A percentile compares a stretch with the other conserved stretches of the same genome.
Evolutionary conservation across 106 monocot genomes (phyloP).

Genomic region (Triglochin maritima): DNA sequence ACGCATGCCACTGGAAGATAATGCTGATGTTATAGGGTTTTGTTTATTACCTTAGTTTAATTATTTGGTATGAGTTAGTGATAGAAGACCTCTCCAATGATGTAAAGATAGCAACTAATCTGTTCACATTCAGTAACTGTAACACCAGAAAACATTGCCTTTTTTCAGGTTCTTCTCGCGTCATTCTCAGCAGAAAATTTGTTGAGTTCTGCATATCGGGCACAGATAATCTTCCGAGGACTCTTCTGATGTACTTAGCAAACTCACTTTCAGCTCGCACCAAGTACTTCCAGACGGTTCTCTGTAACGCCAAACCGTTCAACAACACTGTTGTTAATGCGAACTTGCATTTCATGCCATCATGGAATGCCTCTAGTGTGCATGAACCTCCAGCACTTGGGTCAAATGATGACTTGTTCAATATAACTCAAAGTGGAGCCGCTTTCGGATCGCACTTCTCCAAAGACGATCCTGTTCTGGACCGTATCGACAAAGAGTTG

Average conservation of each 20-base stretch:
- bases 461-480: conserved; percentile 39
- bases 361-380: conserved; percentile 12
- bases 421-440: conserved; percentile 45
- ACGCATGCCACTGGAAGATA: no score
- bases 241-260: conserved; percentile 74
- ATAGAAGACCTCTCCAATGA: no score
- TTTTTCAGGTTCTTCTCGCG: conserved; percentile 58
- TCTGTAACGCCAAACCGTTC: conserved; percentile 71
- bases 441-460: conserved; percentile 52
- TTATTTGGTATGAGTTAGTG: no score
- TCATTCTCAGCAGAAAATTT: conserved; percentile 79
- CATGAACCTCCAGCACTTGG: conserved; percentile 20
- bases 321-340: conserved; percentile 58
- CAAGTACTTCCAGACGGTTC: conserved; percentile 85
- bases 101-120: no score
- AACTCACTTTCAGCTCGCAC: conserved; percentile 61
- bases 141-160: no score
- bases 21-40: no score
- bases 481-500: conserved; percentile 53
- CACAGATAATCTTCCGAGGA: conserved; percentile 79
- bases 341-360: conserved; percentile 43
- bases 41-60: no score
- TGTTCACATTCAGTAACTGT: no score
- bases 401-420: conserved; percentile 26
- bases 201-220: conserved; percentile 65